Conservation (phyloP, 805 yeast genomes). For the Kodamaea sagamina region DNA sequence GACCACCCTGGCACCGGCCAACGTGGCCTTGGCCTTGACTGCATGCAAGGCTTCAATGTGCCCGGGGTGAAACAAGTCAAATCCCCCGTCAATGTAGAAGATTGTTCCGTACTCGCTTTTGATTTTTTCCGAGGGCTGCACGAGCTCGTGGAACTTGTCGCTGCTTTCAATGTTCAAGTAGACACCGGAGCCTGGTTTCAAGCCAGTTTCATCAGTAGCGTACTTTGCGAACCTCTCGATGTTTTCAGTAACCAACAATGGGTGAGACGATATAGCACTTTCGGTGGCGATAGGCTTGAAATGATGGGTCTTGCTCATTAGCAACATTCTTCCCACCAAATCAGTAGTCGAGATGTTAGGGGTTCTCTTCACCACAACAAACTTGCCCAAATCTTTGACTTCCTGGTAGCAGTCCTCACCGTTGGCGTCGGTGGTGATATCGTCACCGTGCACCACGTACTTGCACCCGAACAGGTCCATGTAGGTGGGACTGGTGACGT, state of each 20-base stretch:
- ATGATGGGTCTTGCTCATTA: constrained; percentile 62
- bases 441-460: constrained; percentile 98
- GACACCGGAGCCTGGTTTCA: constrained; percentile 58
- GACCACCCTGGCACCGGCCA: constrained; percentile 48
- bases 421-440: constrained; percentile 92
- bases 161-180: constrained; percentile 38
- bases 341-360: constrained; percentile 95
- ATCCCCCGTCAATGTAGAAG: constrained; percentile 76
- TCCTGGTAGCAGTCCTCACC: constrained; percentile 90
- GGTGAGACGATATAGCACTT: constrained; percentile 23
- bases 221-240: constrained; percentile 51
- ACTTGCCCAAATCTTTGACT: constrained; percentile 82
- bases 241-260: constrained; percentile 36
- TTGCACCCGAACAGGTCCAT: constrained; percentile 74
- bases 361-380: constrained; percentile 89
- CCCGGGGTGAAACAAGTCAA: constrained; percentile 92
- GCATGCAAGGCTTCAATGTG: constrained; percentile 73
- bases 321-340: constrained; percentile 83
- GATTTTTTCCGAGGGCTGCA: constrained; percentile 33
- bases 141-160: constrained; percentile 29
- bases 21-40: constrained; percentile 42
- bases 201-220: constrained; percentile 66
- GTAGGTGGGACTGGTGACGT: constrained; percentile 83
- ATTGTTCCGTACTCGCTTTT: constrained; percentile 24
- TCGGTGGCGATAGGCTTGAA: constrained; percentile 32